Conservation (phyloP, 2,329 filamentous ascomycete genomes). For the Colletotrichum tofieldiae region DNA sequence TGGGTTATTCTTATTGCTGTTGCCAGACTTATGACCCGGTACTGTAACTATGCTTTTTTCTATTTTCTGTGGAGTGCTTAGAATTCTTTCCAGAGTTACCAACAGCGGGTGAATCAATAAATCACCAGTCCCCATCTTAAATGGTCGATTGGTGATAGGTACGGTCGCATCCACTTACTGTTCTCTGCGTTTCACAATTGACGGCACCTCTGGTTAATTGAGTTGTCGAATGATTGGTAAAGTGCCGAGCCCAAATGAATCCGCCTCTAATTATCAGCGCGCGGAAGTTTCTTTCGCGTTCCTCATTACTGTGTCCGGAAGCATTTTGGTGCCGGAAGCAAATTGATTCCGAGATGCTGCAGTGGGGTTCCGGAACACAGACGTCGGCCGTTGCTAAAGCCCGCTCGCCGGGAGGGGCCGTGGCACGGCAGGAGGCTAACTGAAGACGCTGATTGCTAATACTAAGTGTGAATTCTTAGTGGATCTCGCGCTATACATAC, state of each 20-base stretch:
- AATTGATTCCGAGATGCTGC: neutral
- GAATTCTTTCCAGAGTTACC: neutral
- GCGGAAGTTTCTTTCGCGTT: neutral
- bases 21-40: too few relatives aligned
- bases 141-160: too few relatives aligned
- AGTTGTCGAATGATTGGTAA: neutral
- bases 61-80: neutral
- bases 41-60: neutral
- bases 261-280: neutral
- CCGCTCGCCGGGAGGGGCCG: constrained; percentile 9
- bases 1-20: too few relatives aligned
- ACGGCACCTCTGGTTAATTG: neutral
- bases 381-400: neutral
- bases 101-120: too few relatives aligned
- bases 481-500: constrained; percentile 21
- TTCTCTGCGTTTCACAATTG: too few relatives aligned
- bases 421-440: neutral
- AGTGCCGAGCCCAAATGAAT: constrained; percentile 7
- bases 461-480: neutral
- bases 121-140: too few relatives aligned
- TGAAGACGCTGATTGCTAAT: constrained; percentile 11
- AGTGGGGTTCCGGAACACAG: neutral
- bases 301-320: neutral
- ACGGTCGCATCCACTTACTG: too few relatives aligned
- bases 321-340: neutral